Conservation (phyloP, 495 filamentous ascomycete species). For the Xylaria venustula region DNA sequence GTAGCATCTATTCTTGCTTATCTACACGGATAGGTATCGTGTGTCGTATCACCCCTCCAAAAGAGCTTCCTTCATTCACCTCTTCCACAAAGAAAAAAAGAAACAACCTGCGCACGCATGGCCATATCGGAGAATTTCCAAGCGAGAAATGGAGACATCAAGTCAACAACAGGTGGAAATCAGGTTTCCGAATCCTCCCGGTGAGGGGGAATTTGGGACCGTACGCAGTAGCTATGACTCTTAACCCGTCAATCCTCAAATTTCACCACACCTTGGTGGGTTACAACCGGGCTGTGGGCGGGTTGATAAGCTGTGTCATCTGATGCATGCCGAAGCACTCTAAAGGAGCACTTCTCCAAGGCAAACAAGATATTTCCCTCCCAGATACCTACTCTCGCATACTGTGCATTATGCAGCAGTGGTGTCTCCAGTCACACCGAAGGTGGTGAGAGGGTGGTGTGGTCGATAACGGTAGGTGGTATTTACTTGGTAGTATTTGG, state of each 20-base stretch:
- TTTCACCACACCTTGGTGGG: neutral
- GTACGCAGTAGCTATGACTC: neutral
- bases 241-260: neutral
- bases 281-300: neutral
- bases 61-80: neutral
- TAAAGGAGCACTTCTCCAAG: constrained; percentile 1
- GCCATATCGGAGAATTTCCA: neutral
- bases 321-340: constrained; percentile 7
- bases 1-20: too few species aligned
- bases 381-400: neutral
- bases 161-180: neutral
- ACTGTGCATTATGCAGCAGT: neutral
- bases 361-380: constrained; percentile 9
- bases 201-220: neutral
- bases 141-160: neutral
- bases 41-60: too few species aligned
- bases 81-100: neutral
- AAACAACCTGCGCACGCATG: neutral
- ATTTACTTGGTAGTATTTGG: neutral
- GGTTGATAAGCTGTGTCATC: constrained; percentile 12
- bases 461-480: neutral
- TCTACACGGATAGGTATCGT: too few species aligned
- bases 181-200: neutral
- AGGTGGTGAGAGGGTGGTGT: neutral
- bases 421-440: constrained; percentile 9